These are phyloP conservation scores for Lentinula sp. DNA, from an alignment of 768 basidiomycete species.

Conservation along the genomic window DNA sequence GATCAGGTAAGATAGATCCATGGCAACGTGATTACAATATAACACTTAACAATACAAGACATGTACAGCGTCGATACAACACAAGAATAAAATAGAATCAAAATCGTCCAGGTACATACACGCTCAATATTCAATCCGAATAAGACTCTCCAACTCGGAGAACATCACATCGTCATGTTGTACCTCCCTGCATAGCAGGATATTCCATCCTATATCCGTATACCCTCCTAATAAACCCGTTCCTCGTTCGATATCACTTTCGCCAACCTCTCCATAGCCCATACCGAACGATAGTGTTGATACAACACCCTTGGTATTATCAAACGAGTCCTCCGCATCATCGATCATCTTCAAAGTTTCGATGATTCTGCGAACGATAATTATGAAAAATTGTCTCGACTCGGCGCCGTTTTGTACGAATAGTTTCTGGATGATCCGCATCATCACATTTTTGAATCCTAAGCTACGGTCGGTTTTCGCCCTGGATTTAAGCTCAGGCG, in stretches of 20 bases:
- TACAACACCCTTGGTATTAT: slow-evolving; percentile 51
- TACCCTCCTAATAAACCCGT: slow-evolving; percentile 70
- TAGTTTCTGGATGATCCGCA: slow-evolving; percentile 66
- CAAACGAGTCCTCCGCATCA: slow-evolving; percentile 69
- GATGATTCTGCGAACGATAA: slow-evolving; percentile 59
- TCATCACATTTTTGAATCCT: slow-evolving; percentile 64
- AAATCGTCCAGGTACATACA: not conserved
- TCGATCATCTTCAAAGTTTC: slow-evolving; percentile 79
- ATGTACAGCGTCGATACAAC: too few relatives aligned
- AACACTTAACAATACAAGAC: too few relatives aligned
- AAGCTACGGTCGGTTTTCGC: slow-evolving; percentile 63
- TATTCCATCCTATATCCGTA: slow-evolving; percentile 64
- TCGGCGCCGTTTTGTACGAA: slow-evolving; percentile 45
- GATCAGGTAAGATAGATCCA: too few relatives aligned
- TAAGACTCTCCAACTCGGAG: slow-evolving; percentile 72
- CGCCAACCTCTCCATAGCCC: slow-evolving; percentile 73
- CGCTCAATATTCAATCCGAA: slow-evolving; percentile 43
- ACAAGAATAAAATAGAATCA: not conserved
- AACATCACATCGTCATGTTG: slow-evolving; percentile 62
- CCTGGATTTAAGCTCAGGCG: slow-evolving; percentile 64
- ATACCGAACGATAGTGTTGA: slow-evolving; percentile 78
- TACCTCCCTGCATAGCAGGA: slow-evolving; percentile 67
- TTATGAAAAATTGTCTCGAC: slow-evolving; percentile 42
- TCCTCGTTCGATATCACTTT: slow-evolving; percentile 61
- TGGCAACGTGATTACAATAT: too few relatives aligned